Conservation (phyloP, 2,329 filamentous ascomycete genomes). For the Sporothrix mexicana region DNA sequence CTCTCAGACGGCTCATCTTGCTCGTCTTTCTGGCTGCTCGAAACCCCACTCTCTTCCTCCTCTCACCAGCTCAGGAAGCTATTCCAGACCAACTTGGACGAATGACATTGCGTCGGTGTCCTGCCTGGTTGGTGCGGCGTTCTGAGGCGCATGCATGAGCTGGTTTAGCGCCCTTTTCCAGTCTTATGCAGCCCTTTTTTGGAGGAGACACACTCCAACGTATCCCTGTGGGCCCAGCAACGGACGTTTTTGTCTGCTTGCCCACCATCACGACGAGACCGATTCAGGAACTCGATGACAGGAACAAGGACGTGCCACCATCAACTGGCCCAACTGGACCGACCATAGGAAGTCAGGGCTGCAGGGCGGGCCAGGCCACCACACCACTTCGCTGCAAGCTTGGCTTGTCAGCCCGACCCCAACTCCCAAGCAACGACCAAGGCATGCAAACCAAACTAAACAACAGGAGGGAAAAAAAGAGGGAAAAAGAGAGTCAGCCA, state of each 20-base stretch:
- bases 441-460: neutral
- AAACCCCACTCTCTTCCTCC: neutral
- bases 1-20: no score
- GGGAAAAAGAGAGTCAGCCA: conserved; percentile 1
- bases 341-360: neutral
- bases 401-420: neutral
- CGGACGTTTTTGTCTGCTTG: neutral
- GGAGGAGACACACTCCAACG: neutral
- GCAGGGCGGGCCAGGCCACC: neutral
- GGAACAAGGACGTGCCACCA: neutral
- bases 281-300: neutral
- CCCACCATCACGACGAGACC: neutral
- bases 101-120: neutral
- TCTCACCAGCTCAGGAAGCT: neutral
- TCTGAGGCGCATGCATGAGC: neutral
- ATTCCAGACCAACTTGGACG: neutral
- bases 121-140: conserved; percentile 1
- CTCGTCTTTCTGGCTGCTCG: neutral
- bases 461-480: neutral
- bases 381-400: neutral
- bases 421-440: neutral
- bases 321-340: no score
- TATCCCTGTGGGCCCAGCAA: conserved; percentile 15
- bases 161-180: conserved; percentile 2
- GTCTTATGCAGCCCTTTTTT: conserved; percentile 19